Percentiles rank a stretch among this genome's conserved stretches.
Conservation (phyloP, 1,284 basidiomycete genomes). For the Grifola frondosa region DNA sequence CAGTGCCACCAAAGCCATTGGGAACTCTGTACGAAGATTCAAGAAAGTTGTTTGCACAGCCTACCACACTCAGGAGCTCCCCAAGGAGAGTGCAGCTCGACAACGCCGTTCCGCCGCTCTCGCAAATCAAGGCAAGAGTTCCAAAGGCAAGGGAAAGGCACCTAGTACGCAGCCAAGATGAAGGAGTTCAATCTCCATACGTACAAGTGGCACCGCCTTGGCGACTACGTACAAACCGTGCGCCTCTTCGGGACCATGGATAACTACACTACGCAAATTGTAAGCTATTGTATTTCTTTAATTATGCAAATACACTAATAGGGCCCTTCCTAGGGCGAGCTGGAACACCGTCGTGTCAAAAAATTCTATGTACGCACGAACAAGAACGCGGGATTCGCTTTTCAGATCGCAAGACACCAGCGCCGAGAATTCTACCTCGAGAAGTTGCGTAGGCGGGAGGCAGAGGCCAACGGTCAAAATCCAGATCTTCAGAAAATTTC, state of each 20-base stretch:
- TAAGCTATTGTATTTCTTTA: conserved; percentile 13
- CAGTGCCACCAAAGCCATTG: conserved; percentile 15
- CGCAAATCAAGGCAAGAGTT: not conserved
- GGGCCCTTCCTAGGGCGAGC: not conserved
- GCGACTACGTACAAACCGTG: conserved; percentile 32
- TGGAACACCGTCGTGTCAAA: not conserved
- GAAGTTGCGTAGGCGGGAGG: conserved; percentile 1
- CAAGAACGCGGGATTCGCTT: not conserved
- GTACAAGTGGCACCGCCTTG: conserved; percentile 18
- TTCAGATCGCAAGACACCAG: conserved; percentile 11
- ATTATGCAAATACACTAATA: not conserved
- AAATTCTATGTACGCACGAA: not conserved
- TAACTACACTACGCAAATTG: conserved; percentile 32
- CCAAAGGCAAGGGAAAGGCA: not conserved
- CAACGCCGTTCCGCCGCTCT: conserved; percentile 9
- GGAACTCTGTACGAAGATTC: conserved; percentile 21
- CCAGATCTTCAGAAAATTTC: too few species aligned
- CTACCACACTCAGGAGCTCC: conserved; percentile 26
- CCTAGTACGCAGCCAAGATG: not conserved
- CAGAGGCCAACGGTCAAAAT: too few species aligned
- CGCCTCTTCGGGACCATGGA: conserved; percentile 34
- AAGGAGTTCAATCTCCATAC: conserved; percentile 8
- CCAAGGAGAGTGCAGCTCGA: conserved; percentile 22
- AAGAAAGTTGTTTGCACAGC: conserved; percentile 8
- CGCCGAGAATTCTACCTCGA: conserved; percentile 5